Evolutionary conservation across 2,329 filamentous ascomycete species (phyloP).

Genomic region (Boeremia lycopersici): DNA sequence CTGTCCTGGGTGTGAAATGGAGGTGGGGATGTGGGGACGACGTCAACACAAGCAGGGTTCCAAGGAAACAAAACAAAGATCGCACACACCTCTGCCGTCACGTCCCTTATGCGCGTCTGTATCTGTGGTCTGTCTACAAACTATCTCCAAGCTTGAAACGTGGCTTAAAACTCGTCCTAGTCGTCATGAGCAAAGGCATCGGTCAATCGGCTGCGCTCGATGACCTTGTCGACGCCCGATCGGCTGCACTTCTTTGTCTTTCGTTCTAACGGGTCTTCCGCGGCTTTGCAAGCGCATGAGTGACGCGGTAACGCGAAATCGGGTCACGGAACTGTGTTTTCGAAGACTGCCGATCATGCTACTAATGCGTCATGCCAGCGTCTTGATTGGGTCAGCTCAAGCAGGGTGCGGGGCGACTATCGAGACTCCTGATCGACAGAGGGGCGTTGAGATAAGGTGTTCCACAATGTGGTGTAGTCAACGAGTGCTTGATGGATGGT

Average conservation of each 20-base stretch:
- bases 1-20: not conserved
- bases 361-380: not conserved
- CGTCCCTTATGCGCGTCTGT: not conserved
- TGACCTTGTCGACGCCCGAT: not conserved
- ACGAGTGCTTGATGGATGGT: conserved; percentile 1
- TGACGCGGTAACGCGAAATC: conserved; percentile 4
- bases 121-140: not conserved
- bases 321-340: not conserved
- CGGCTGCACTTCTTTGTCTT: not conserved
- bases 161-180: not conserved
- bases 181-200: conserved; percentile 1
- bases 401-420: not conserved
- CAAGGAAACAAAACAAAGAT: not conserved
- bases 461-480: not conserved
- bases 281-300: conserved; percentile 5
- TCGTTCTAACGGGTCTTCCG: not conserved
- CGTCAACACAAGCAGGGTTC: conserved; percentile 8
- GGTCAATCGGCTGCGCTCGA: not conserved
- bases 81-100: not conserved
- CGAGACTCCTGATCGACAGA: not conserved
- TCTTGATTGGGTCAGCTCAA: conserved; percentile 2
- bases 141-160: conserved; percentile 6
- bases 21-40: not conserved
- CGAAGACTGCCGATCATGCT: conserved; percentile 7
- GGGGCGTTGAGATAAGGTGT: not conserved